phyloP scores from a whole-genome alignment of 176 grass and related monocot genomes.

The Carex parvula region DNA sequence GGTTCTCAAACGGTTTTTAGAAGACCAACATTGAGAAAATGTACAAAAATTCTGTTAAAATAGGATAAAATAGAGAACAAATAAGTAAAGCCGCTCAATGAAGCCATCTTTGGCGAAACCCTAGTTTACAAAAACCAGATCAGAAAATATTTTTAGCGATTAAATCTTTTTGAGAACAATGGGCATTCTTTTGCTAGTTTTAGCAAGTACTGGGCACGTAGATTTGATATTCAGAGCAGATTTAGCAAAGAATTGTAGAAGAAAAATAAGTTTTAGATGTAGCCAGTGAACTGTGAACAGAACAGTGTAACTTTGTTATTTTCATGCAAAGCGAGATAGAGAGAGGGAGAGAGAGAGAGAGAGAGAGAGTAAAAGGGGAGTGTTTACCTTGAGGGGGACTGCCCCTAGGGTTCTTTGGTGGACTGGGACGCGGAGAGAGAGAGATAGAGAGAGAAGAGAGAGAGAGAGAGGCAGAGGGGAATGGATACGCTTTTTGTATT shows the following conservation, averaged over 20 bases:
- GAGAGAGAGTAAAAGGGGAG: neutral
- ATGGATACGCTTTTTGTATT: slow-evolving; percentile 24
- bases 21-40: slow-evolving; percentile 24
- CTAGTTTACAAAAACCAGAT: slow-evolving; percentile 25
- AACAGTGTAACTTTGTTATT: slow-evolving; percentile 1
- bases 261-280: neutral
- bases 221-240: neutral
- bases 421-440: slow-evolving; percentile 14
- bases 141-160: neutral
- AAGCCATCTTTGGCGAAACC: slow-evolving; percentile 28
- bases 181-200: neutral
- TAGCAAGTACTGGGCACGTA: neutral
- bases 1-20: slow-evolving; percentile 22
- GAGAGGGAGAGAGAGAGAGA: neutral
- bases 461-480: neutral
- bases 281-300: neutral
- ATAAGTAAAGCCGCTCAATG: slow-evolving; percentile 5
- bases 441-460: slow-evolving; percentile 19
- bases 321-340: neutral
- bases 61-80: neutral
- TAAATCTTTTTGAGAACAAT: neutral
- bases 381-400: slow-evolving; percentile 41
- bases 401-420: slow-evolving; percentile 41
- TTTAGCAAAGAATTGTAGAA: neutral
- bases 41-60: slow-evolving; percentile 11